Evolutionary conservation across 2,329 filamentous ascomycete species (phyloP).

Genomic region (Scedosporium aurantiacum): DNA sequence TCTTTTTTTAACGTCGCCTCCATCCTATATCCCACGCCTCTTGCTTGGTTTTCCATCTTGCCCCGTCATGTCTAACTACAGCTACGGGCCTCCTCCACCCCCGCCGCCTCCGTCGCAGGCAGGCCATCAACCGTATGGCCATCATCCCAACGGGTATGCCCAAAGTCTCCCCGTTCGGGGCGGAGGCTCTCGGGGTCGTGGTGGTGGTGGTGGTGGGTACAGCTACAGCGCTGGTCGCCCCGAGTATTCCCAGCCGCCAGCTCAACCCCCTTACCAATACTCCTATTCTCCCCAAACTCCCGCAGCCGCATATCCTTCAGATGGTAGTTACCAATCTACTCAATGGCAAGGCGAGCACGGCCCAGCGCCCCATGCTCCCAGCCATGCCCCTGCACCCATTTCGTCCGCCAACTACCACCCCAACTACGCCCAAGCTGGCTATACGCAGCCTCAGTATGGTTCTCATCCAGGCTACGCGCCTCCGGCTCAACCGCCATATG

Average conservation of each 20-base stretch:
- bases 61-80: slow-evolving; percentile 34
- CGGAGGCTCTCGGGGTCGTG: slow-evolving; percentile 22
- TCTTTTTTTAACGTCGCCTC: neutral
- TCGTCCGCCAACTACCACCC: slow-evolving; percentile 46
- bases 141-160: slow-evolving; percentile 17
- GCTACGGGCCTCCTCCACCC: slow-evolving; percentile 35
- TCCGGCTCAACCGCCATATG: slow-evolving; percentile 17
- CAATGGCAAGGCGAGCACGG: slow-evolving; percentile 5
- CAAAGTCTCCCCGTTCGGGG: slow-evolving; percentile 14
- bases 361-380: neutral
- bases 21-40: neutral
- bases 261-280: slow-evolving; percentile 26
- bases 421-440: slow-evolving; percentile 41
- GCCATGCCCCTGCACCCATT: slow-evolving; percentile 34
- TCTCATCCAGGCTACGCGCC: slow-evolving; percentile 21
- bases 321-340: slow-evolving; percentile 6
- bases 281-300: slow-evolving; percentile 13
- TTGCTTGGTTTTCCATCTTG: slow-evolving; percentile 1
- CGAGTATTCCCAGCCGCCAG: slow-evolving; percentile 6
- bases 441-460: slow-evolving; percentile 28
- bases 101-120: slow-evolving; percentile 32
- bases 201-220: slow-evolving; percentile 28
- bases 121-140: slow-evolving; percentile 24
- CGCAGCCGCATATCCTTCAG: slow-evolving; percentile 1
- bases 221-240: slow-evolving; percentile 18